phyloP scores from a whole-genome alignment of 257 asterid genomes.

The Parsonsia alboflavescens region DNA sequence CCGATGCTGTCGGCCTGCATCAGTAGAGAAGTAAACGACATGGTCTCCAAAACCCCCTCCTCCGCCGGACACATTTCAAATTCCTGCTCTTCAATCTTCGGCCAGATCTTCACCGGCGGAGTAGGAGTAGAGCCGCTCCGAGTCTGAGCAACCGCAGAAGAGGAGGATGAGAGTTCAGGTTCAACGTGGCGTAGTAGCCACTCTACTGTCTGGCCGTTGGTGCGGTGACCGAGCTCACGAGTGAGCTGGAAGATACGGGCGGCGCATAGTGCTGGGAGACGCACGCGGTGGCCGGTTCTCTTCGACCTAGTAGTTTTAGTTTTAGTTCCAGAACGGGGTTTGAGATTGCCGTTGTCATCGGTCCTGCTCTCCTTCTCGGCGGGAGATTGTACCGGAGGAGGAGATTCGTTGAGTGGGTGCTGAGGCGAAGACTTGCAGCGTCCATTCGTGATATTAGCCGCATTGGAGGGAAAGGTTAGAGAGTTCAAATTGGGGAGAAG shows the following conservation, averaged over 20 bases:
- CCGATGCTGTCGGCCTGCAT: constrained; percentile 16
- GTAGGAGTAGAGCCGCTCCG: background rate
- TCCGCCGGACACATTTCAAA: constrained; percentile 10
- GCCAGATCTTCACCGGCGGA: constrained; percentile 1
- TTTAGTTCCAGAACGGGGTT: constrained; percentile 1
- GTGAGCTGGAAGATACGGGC: constrained; percentile 32
- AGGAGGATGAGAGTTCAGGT: background rate
- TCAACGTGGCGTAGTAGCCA: constrained; percentile 26
- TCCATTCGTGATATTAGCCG: background rate
- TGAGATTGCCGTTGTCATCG: background rate
- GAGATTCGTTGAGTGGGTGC: background rate
- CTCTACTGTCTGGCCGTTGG: constrained; percentile 32
- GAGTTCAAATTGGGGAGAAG: background rate
- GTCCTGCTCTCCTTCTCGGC: background rate
- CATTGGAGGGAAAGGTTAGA: background rate
- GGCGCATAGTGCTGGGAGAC: constrained; percentile 30
- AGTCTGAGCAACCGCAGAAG: background rate
- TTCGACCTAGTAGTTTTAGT: background rate
- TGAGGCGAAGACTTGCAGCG: background rate
- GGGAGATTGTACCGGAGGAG: too few species aligned
- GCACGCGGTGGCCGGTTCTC: constrained; percentile 22
- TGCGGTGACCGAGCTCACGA: constrained; percentile 32
- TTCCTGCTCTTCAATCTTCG: constrained; percentile 12
- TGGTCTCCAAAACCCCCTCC: constrained; percentile 8
- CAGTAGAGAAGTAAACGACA: constrained; percentile 27